Conservation (phyloP, 352 stramenopile species). For the Pythium angustatum region DNA sequence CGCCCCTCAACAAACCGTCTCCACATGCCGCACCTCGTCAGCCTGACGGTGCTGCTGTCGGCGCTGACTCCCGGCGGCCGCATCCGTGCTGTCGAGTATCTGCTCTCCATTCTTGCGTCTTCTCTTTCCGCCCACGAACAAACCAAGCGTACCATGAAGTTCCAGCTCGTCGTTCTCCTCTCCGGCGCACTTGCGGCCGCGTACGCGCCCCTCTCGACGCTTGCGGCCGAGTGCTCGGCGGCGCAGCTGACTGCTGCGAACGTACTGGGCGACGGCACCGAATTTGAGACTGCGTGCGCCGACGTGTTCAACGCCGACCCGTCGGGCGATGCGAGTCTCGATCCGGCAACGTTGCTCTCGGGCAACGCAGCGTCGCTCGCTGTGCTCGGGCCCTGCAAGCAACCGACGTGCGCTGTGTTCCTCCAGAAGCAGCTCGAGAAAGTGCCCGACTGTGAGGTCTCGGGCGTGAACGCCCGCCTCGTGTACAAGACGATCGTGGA, state of each 20-base stretch:
- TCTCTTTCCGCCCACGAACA: no score
- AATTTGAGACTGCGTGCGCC: conserved; percentile 18
- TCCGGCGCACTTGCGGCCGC: not conserved
- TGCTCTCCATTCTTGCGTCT: conserved; percentile 1
- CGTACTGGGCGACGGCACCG: conserved; percentile 11
- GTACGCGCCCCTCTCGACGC: conserved; percentile 1
- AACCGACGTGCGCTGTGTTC: conserved; percentile 19
- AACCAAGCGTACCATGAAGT: conserved; percentile 16
- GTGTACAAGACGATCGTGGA: conserved; percentile 26
- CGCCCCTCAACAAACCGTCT: no score
- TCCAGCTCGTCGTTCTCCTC: conserved; percentile 8
- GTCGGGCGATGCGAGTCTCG: not conserved
- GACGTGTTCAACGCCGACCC: conserved; percentile 14
- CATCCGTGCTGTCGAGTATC: no score
- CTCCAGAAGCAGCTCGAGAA: conserved; percentile 17
- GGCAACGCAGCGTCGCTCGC: conserved; percentile 15
- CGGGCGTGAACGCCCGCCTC: conserved; percentile 18
- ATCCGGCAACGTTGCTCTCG: conserved; percentile 7
- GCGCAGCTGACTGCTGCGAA: conserved; percentile 17
- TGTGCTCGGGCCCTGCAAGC: conserved; percentile 14
- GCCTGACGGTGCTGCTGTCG: not conserved
- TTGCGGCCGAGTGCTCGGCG: conserved; percentile 19
- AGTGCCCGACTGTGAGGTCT: conserved; percentile 21
- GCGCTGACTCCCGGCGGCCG: not conserved
- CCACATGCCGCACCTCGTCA: not conserved